Percentiles rank a stretch among this genome's conserved stretches.
phyloP scores from a whole-genome alignment of 2,329 filamentous ascomycete genomes.

The Zasmidium citrigriseum region DNA sequence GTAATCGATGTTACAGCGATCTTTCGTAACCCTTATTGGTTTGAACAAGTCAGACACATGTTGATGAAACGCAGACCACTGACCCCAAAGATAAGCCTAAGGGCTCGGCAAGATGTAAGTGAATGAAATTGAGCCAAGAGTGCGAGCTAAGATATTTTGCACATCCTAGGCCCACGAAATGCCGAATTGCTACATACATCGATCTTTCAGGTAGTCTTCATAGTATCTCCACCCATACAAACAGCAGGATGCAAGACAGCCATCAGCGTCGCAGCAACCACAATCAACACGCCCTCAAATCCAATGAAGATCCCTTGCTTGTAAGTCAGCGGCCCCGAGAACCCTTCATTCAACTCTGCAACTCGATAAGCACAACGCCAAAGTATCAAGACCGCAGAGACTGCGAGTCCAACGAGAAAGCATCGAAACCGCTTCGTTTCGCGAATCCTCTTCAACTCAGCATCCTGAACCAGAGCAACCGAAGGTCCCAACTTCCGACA shows the following conservation, averaged over 20 bases:
- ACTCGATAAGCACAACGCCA: not conserved
- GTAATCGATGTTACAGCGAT: too few relatives aligned
- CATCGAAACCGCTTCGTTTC: not conserved
- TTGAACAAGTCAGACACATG: too few relatives aligned
- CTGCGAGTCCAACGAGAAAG: not conserved
- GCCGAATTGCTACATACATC: too few relatives aligned
- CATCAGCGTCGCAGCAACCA: not conserved
- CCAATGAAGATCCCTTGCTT: not conserved
- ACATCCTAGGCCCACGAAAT: too few relatives aligned
- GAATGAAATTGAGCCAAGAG: too few relatives aligned
- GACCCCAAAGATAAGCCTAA: too few relatives aligned
- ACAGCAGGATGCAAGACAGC: not conserved
- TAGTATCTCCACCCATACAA: not conserved
- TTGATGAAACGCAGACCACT: too few relatives aligned
- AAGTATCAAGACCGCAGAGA: not conserved
- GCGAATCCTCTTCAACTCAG: not conserved
- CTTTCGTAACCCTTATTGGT: too few relatives aligned
- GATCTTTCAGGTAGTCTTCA: too few relatives aligned
- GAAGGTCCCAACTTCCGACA: not conserved
- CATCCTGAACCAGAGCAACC: not conserved
- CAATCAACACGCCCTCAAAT: not conserved
- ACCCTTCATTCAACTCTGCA: not conserved
- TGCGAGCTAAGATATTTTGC: too few relatives aligned
- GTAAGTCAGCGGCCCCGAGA: not conserved
- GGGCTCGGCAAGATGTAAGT: too few relatives aligned